These are phyloP conservation scores for Phytophthora vignae DNA, from an alignment of 352 stramenopile genomes.

Conservation along the genomic window DNA sequence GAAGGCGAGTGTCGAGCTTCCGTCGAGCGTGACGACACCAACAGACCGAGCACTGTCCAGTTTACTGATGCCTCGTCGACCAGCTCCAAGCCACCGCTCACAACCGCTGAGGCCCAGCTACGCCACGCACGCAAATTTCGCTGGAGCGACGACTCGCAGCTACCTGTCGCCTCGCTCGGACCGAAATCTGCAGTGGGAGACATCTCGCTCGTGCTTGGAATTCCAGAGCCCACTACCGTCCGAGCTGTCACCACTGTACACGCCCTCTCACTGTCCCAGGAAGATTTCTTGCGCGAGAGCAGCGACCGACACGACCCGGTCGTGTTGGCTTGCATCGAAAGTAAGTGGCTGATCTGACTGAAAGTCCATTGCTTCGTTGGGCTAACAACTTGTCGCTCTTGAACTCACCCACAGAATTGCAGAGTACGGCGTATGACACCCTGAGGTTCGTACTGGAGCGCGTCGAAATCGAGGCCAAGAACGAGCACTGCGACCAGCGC, in stretches of 20 bases:
- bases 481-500: slow-evolving; percentile 50
- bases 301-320: slow-evolving; percentile 46
- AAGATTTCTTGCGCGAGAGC: slow-evolving; percentile 53
- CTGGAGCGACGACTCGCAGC: slow-evolving; percentile 29
- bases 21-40: slow-evolving; percentile 26
- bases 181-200: slow-evolving; percentile 47
- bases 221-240: slow-evolving; percentile 47
- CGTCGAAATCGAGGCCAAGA: slow-evolving; percentile 54
- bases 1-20: slow-evolving; percentile 53
- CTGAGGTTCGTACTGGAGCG: slow-evolving; percentile 60
- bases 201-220: slow-evolving; percentile 46
- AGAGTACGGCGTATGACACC: slow-evolving; percentile 59
- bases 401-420: slow-evolving; percentile 39
- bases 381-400: not conserved
- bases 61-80: slow-evolving; percentile 1
- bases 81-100: slow-evolving; percentile 15
- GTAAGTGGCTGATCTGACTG: slow-evolving; percentile 14
- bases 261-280: slow-evolving; percentile 39
- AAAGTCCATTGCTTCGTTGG: not conserved
- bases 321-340: slow-evolving; percentile 30
- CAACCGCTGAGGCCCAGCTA: slow-evolving; percentile 34
- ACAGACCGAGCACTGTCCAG: slow-evolving; percentile 2
- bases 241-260: slow-evolving; percentile 46
- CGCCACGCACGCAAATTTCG: slow-evolving; percentile 41
- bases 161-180: slow-evolving; percentile 48